Evolutionary conservation across 345 rosid genomes (phyloP), one percentile per base, ranked within the genome.

Genomic region (Barbarea vulgaris): DNA sequence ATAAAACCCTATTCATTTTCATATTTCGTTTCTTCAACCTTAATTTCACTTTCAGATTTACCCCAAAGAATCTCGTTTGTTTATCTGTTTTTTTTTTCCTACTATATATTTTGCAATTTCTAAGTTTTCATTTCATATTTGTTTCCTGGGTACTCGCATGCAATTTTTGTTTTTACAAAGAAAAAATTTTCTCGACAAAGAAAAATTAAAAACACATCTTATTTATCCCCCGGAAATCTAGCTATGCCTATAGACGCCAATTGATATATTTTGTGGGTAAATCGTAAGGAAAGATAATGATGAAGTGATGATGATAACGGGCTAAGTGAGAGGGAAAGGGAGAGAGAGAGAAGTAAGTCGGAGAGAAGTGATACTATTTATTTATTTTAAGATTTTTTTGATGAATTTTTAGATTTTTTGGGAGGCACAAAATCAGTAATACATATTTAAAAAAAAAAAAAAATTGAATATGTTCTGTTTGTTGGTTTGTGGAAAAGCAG

Each of bases 401-500:
- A 28, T 27, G 39, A 39, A 8, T 13, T 54, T 82, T 73, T 17
- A 51, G 72, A 69, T 77, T 84, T 80, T 75, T 70, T 64, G 46
- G 30, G 62, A 60, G 48, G 9, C 48, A 60, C 30, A 42, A 18
- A 0, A 44, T 42, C 54, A 28, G 28, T 41, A 30, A 21, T 15
- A 5, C 6, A 3, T 17, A 18, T 6, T 31, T 9, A 2, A 51
- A 34, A 11, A 6, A 4, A 9, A 5, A 10, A 30, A 17, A 22
- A 64, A 65, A 44, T 31, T 65, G 42, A 56, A 46, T 76, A 28
- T 82, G 82, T 81, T 72, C 81, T 67, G 70, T 60, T 57, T 77
- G 79, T 54, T 70, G 68, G 61, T 68, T 65, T 50, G 72, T 55
- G 66, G 44, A 42, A 79, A 77, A 75, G 79, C 96, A 94, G 98